phyloP scores from a whole-genome alignment of 371 early-diverging fungal species.

The Dichotomocladium elegans region DNA sequence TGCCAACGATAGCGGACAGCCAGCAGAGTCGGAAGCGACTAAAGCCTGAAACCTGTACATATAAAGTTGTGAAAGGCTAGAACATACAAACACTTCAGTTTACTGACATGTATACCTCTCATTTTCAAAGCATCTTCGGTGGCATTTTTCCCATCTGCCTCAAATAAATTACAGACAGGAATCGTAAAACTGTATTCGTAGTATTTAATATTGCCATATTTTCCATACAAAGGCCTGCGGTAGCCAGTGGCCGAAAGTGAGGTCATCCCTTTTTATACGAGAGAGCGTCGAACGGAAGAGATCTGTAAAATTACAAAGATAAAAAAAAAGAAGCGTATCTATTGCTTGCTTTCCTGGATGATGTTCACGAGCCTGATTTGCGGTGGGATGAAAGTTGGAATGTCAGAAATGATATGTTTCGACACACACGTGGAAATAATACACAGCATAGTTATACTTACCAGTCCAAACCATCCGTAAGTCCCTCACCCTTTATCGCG shows the following conservation, averaged over 20 bases:
- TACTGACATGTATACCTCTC: background rate
- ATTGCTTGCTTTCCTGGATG: slow-evolving; percentile 48
- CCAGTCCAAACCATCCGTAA: slow-evolving; percentile 92
- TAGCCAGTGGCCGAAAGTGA: too few species aligned
- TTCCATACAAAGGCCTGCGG: too few species aligned
- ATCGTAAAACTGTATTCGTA: too few species aligned
- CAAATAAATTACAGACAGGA: too few species aligned
- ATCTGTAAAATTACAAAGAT: background rate
- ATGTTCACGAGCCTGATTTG: slow-evolving; percentile 44
- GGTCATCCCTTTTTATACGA: too few species aligned
- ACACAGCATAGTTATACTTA: slow-evolving; percentile 14
- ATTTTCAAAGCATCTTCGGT: too few species aligned
- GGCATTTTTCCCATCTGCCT: too few species aligned
- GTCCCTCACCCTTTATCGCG: slow-evolving; percentile 92
- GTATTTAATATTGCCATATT: too few species aligned
- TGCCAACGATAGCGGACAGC: background rate
- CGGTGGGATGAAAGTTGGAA: too few species aligned
- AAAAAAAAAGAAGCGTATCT: background rate
- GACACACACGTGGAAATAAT: background rate
- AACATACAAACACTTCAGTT: background rate
- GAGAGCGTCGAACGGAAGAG: too few species aligned
- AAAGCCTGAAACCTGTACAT: background rate
- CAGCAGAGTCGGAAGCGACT: background rate
- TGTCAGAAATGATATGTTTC: too few species aligned
- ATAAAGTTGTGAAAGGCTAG: background rate